These are phyloP conservation scores for Irpex rosettiformis DNA, from an alignment of 1,284 basidiomycete genomes.

Conservation along the genomic window DNA sequence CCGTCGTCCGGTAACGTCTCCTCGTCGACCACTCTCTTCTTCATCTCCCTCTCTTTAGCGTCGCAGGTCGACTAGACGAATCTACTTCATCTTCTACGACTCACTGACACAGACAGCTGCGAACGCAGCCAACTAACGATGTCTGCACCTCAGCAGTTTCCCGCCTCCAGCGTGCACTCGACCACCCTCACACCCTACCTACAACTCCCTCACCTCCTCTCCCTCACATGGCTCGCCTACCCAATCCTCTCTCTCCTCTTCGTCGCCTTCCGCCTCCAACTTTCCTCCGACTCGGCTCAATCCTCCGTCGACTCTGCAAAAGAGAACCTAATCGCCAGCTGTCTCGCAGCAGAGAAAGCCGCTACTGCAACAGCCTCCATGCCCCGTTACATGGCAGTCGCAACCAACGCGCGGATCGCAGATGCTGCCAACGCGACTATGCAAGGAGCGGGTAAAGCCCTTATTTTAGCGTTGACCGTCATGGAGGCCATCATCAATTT, in stretches of 20 bases:
- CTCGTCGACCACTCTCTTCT: slow-evolving; percentile 22
- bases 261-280: slow-evolving; percentile 76
- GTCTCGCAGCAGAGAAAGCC: slow-evolving; percentile 78
- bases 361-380: slow-evolving; percentile 81
- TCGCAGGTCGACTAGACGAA: slow-evolving; percentile 44
- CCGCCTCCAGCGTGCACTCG: slow-evolving; percentile 50
- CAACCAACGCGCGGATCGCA: slow-evolving; percentile 77
- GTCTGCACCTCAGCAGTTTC: slow-evolving; percentile 34
- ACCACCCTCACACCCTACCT: slow-evolving; percentile 77
- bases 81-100: not conserved
- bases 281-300: slow-evolving; percentile 71
- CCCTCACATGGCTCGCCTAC: slow-evolving; percentile 82
- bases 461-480: slow-evolving; percentile 72
- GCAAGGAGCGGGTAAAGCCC: slow-evolving; percentile 68
- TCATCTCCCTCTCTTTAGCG: slow-evolving; percentile 25
- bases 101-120: no score
- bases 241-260: slow-evolving; percentile 86
- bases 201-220: slow-evolving; percentile 75
- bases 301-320: slow-evolving; percentile 69
- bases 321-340: slow-evolving; percentile 70
- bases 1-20: slow-evolving; percentile 20
- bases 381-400: slow-evolving; percentile 83
- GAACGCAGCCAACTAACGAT: slow-evolving; percentile 25
- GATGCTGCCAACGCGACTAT: slow-evolving; percentile 78
- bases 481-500: slow-evolving; percentile 91